Evolutionary conservation across 176 grass and related monocot species (phyloP).

Genomic region (Cenchrus fungigraminus): DNA sequence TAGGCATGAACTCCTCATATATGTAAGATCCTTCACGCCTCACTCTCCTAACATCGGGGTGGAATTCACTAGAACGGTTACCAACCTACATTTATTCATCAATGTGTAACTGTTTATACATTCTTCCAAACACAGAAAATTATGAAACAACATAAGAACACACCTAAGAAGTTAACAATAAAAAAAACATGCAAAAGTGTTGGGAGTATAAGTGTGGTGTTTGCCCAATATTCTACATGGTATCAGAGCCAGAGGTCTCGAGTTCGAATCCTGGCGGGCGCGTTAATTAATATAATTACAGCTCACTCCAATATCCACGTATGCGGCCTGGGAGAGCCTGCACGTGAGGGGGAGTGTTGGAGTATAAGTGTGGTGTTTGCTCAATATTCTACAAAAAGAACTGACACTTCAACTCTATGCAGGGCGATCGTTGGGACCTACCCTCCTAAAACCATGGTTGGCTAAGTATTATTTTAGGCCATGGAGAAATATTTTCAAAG

Average conservation of each 20-base stretch:
- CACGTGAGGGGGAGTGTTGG: too few species aligned
- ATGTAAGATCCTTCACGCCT: constrained; percentile 99
- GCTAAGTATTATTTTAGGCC: constrained; percentile 5
- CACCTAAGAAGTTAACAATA: constrained; percentile 3
- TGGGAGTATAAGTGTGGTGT: too few species aligned
- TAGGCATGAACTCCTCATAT: constrained; percentile 99
- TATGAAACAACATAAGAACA: constrained; percentile 16
- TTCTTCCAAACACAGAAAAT: constrained; percentile 24
- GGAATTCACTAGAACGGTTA: constrained; percentile 98
- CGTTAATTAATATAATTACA: too few species aligned
- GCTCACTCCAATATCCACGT: too few species aligned
- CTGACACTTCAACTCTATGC: constrained; percentile 20
- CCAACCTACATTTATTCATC: constrained; percentile 74
- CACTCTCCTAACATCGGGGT: constrained; percentile 90
- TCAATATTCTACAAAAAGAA: background rate
- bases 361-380: too few species aligned
- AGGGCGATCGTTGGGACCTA: background rate
- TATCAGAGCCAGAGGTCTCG: too few species aligned
- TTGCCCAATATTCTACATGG: too few species aligned
- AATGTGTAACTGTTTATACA: constrained; percentile 32
- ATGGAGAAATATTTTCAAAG: constrained; percentile 10
- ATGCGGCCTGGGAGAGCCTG: too few species aligned
- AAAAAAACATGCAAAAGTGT: background rate
- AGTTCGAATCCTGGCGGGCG: too few species aligned
- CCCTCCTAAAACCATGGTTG: constrained; percentile 3